These are phyloP conservation scores for Suillus weaverae DNA, from an alignment of 768 basidiomycete genomes.

Conservation along the genomic window DNA sequence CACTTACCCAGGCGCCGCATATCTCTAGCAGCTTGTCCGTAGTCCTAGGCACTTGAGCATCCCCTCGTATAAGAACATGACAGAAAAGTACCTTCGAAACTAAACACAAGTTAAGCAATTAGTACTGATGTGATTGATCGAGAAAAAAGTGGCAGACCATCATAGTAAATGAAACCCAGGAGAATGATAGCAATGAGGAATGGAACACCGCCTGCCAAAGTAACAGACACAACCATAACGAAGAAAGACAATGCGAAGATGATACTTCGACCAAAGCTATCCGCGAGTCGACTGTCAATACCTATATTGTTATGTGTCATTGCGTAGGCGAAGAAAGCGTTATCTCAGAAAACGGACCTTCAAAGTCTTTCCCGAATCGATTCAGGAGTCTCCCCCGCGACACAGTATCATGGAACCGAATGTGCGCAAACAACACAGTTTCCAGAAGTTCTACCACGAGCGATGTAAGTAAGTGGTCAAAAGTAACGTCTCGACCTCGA, in stretches of 20 bases:
- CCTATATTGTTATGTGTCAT: constrained; percentile 40
- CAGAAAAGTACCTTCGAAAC: constrained; percentile 37
- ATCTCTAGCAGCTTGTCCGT: constrained; percentile 85
- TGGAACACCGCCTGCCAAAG: constrained; percentile 73
- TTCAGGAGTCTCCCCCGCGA: constrained; percentile 83
- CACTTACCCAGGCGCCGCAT: constrained; percentile 72
- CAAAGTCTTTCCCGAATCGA: constrained; percentile 88
- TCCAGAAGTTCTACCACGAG: constrained; percentile 58
- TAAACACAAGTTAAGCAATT: constrained; percentile 11
- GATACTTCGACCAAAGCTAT: constrained; percentile 81
- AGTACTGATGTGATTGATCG: constrained; percentile 1
- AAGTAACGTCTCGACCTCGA: not conserved
- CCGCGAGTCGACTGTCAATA: constrained; percentile 79
- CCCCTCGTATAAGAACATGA: constrained; percentile 19
- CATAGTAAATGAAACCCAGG: constrained; percentile 67
- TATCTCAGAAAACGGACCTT: constrained; percentile 40
- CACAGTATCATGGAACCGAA: constrained; percentile 92
- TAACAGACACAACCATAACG: constrained; percentile 74
- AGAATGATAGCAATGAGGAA: constrained; percentile 63
- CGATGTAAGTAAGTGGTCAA: not conserved
- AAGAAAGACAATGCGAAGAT: constrained; percentile 67
- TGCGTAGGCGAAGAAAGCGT: not conserved
- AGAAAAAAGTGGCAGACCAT: constrained; percentile 44
- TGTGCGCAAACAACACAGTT: constrained; percentile 80
- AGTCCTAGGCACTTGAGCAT: constrained; percentile 31